Percentiles rank a stretch among this genome's conserved stretches.
Conservation (phyloP, 2,329 filamentous ascomycete genomes). For the Talaromyces sp. region DNA sequence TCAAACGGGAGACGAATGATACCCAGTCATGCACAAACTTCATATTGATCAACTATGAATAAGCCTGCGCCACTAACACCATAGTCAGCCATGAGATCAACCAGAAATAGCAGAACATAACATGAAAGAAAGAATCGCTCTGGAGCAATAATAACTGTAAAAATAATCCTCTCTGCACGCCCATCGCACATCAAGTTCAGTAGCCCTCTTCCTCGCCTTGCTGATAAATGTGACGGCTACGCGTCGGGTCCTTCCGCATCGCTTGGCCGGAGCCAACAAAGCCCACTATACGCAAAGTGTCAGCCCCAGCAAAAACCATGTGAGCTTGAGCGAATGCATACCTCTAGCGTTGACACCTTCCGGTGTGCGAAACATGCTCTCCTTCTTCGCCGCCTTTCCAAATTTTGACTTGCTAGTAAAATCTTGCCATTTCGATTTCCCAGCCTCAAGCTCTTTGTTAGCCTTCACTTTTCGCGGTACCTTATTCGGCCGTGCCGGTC, state of each 20-base stretch:
- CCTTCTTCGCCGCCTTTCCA: slow-evolving; percentile 72
- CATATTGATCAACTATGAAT: slow-evolving; percentile 15
- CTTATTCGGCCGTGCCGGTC: slow-evolving; percentile 60
- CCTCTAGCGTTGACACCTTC: slow-evolving; percentile 83
- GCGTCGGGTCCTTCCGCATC: slow-evolving; percentile 87
- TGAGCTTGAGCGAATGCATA: slow-evolving; percentile 38
- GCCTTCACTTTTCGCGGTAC: slow-evolving; percentile 77
- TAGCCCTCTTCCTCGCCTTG: slow-evolving; percentile 66
- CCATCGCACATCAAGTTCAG: slow-evolving; percentile 20
- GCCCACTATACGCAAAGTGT: slow-evolving; percentile 61
- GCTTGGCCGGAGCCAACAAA: slow-evolving; percentile 93
- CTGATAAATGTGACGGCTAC: slow-evolving; percentile 81
- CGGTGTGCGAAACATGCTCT: slow-evolving; percentile 95
- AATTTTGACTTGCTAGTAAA: slow-evolving; percentile 72
- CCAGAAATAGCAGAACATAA: slow-evolving; percentile 10
- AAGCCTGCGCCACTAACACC: slow-evolving; percentile 19
- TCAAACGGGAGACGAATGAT: slow-evolving; percentile 7
- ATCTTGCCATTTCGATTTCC: slow-evolving; percentile 92
- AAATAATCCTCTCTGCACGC: neutral
- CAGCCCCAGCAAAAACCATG: neutral
- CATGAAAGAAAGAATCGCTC: neutral
- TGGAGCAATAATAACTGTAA: slow-evolving; percentile 11
- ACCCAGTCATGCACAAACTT: slow-evolving; percentile 5
- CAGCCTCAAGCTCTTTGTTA: slow-evolving; percentile 83
- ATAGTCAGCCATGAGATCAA: slow-evolving; percentile 23